phyloP scores from a whole-genome alignment of 139 green algal genomes.

The Spirogloea muscicola region DNA sequence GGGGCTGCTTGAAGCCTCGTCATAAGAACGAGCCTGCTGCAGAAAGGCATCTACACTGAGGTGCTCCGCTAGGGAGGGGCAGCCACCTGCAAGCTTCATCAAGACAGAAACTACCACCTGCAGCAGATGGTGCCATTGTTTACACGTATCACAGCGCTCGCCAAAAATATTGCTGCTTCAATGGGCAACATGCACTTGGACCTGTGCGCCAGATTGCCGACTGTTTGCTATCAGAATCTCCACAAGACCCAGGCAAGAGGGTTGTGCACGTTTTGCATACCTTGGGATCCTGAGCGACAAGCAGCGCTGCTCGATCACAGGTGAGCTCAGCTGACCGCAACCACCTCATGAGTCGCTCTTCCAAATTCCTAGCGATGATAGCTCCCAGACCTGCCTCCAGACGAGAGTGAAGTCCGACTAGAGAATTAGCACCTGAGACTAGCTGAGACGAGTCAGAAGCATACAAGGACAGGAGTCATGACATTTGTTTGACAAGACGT shows the following conservation, averaged over 20 bases:
- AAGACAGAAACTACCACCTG: slow-evolving; percentile 73
- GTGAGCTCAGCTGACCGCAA: slow-evolving; percentile 86
- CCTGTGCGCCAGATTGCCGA: too few relatives aligned
- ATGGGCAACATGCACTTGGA: too few relatives aligned
- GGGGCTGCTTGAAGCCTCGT: slow-evolving; percentile 42
- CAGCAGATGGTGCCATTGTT: too few relatives aligned
- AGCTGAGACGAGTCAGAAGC: too few relatives aligned
- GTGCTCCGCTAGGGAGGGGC: slow-evolving; percentile 69
- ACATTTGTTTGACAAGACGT: too few relatives aligned
- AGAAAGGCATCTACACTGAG: slow-evolving; percentile 94
- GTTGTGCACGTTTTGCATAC: too few relatives aligned
- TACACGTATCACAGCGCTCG: too few relatives aligned
- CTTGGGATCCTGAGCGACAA: slow-evolving; percentile 71
- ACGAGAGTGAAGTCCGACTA: neutral
- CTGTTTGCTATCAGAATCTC: too few relatives aligned
- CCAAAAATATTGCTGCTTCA: too few relatives aligned
- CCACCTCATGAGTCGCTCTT: slow-evolving; percentile 52
- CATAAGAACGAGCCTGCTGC: slow-evolving; percentile 61
- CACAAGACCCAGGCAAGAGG: too few relatives aligned
- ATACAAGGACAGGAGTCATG: too few relatives aligned
- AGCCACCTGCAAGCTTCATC: slow-evolving; percentile 94
- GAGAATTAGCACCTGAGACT: neutral
- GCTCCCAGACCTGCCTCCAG: slow-evolving; percentile 24
- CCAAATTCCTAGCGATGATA: slow-evolving; percentile 36
- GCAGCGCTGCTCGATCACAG: slow-evolving; percentile 87